Conservation (phyloP, 2,329 filamentous ascomycete genomes). For the Magnaporthiopsis incrustans region DNA sequence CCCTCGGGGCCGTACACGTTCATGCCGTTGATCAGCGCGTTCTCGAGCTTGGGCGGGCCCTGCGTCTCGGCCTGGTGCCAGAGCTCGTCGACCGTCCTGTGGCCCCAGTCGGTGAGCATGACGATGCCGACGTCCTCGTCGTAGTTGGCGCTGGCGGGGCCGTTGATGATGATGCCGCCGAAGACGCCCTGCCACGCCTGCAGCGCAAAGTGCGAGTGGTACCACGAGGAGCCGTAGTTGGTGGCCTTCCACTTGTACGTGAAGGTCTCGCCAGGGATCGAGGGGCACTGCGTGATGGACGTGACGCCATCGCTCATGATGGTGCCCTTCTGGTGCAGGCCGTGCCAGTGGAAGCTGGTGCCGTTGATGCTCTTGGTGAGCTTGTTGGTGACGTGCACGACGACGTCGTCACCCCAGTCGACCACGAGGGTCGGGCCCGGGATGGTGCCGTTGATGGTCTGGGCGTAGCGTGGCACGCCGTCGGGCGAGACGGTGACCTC, state of each 20-base stretch:
- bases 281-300: slow-evolving; percentile 31
- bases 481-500: slow-evolving; percentile 31
- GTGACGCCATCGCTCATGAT: slow-evolving; percentile 32
- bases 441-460: slow-evolving; percentile 27
- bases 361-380: slow-evolving; percentile 37
- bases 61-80: slow-evolving; percentile 18
- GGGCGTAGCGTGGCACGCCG: slow-evolving; percentile 30
- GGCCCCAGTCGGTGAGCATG: slow-evolving; percentile 52
- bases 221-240: slow-evolving; percentile 48
- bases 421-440: slow-evolving; percentile 24
- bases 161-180: slow-evolving; percentile 54
- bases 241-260: slow-evolving; percentile 49
- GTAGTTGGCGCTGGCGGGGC: slow-evolving; percentile 49
- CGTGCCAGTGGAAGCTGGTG: slow-evolving; percentile 56
- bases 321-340: slow-evolving; percentile 47
- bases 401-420: slow-evolving; percentile 29
- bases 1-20: slow-evolving; percentile 7
- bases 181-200: slow-evolving; percentile 46
- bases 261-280: slow-evolving; percentile 23
- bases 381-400: slow-evolving; percentile 26
- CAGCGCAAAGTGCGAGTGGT: slow-evolving; percentile 50
- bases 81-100: slow-evolving; percentile 32
- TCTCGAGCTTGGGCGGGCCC: slow-evolving; percentile 16
- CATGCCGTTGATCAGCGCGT: slow-evolving; percentile 8
- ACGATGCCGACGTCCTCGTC: slow-evolving; percentile 55